Conservation (phyloP, 139 green algal genomes). For the Coelastrella sp. region DNA sequence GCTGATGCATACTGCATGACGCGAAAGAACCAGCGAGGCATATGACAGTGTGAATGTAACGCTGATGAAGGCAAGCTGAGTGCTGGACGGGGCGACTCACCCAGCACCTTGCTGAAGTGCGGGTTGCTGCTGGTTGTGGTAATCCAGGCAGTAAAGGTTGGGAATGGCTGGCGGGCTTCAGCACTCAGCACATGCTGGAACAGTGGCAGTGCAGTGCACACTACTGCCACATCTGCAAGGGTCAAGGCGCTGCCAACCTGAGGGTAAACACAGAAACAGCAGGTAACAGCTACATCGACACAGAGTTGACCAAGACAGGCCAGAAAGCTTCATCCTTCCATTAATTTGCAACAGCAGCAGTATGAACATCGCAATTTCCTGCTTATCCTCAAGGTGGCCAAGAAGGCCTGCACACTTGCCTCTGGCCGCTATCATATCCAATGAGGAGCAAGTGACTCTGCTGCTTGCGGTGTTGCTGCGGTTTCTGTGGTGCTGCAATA, state of each 20-base stretch:
- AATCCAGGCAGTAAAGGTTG: slow-evolving; percentile 56
- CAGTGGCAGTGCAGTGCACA: slow-evolving; percentile 59
- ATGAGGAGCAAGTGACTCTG: no score
- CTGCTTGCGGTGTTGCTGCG: no score
- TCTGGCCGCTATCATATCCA: no score
- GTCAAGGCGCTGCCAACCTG: slow-evolving; percentile 51
- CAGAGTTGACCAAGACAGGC: no score
- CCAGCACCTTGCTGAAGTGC: slow-evolving; percentile 62
- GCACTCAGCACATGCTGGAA: slow-evolving; percentile 63
- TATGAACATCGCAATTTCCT: no score
- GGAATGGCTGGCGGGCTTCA: slow-evolving; percentile 50
- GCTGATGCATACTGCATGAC: neutral
- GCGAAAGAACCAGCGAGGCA: neutral
- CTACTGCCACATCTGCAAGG: slow-evolving; percentile 69
- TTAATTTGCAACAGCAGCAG: no score
- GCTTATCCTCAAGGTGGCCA: no score
- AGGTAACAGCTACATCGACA: no score
- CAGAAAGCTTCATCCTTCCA: no score
- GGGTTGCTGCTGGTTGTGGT: slow-evolving; percentile 20
- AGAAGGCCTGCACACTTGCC: no score
- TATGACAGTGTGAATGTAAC: neutral
- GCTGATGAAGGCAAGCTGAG: neutral
- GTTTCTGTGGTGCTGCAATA: no score
- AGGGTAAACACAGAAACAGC: neutral
- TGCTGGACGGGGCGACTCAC: slow-evolving; percentile 50